Evolutionary conservation across 106 monocot genomes (phyloP).

Genomic region (Platanthera guangdongensis): DNA sequence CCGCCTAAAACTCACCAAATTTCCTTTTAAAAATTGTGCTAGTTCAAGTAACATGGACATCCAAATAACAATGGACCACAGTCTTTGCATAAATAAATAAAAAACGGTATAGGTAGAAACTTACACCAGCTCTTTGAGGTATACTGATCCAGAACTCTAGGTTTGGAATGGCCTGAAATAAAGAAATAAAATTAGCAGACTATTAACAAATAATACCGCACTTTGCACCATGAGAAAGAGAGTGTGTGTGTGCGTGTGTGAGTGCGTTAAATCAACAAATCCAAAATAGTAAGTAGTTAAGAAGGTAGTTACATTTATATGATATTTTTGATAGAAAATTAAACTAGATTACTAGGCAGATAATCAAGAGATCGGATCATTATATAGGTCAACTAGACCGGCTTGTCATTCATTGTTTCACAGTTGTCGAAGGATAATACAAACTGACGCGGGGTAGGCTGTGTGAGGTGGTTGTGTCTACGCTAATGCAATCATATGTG

Average conservation of each 20-base stretch:
- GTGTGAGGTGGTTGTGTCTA: no score
- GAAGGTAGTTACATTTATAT: neutral
- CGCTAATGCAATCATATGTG: no score
- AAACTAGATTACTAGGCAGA: neutral
- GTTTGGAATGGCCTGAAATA: conserved; percentile 72
- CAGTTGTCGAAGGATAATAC: no score
- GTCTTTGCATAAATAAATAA: neutral
- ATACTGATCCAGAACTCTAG: conserved; percentile 71
- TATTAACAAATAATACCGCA: neutral
- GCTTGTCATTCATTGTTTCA: neutral
- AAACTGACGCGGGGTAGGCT: no score
- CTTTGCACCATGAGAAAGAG: neutral
- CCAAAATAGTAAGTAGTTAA: no score
- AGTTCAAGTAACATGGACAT: no score
- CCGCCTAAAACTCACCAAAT: no score
- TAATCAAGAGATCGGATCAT: neutral
- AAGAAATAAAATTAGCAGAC: neutral
- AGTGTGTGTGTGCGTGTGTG: no score
- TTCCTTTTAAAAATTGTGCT: no score
- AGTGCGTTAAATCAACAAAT: no score
- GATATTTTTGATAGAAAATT: neutral
- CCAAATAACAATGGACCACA: no score
- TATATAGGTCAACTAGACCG: neutral
- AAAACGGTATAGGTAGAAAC: neutral
- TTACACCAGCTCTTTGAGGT: conserved; percentile 55